These are phyloP conservation scores for Flaveria robusta DNA, from an alignment of 129 eudicot genomes.

Conservation along the genomic window DNA sequence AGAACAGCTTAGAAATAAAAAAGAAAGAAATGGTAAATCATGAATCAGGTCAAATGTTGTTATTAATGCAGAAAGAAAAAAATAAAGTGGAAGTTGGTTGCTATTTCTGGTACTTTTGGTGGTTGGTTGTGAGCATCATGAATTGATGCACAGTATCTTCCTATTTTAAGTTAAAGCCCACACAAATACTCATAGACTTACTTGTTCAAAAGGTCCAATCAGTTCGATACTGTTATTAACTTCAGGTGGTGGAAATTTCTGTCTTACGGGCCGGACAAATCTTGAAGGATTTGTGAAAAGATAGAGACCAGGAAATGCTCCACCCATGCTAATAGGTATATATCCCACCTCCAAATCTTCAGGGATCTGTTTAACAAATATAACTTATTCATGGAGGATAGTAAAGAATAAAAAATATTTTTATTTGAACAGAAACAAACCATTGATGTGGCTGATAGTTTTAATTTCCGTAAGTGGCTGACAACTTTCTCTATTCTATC, in stretches of 20 bases:
- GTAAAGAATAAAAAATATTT: neutral
- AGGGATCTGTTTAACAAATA: constrained; percentile 61
- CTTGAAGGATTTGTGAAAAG: constrained; percentile 77
- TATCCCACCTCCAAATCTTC: constrained; percentile 94
- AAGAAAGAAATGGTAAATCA: neutral
- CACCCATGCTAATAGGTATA: constrained; percentile 83
- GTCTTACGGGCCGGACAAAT: constrained; percentile 76
- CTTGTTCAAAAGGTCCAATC: constrained; percentile 97
- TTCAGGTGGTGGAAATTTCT: constrained; percentile 49
- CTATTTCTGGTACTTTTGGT: neutral
- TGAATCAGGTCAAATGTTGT: neutral
- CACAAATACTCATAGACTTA: neutral
- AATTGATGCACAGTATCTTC: neutral
- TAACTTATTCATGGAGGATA: neutral
- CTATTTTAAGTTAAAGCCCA: neutral
- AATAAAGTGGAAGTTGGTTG: neutral
- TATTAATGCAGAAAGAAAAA: neutral
- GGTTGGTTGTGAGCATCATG: neutral
- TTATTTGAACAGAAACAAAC: constrained; percentile 34
- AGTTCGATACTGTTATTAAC: constrained; percentile 63
- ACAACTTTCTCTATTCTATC: constrained; percentile 64
- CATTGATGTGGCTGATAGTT: constrained; percentile 60
- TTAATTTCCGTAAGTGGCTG: constrained; percentile 66
- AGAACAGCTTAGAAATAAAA: neutral
- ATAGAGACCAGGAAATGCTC: constrained; percentile 82